Conservation (phyloP, 352 stramenopile species). For the Hyaloperonospora arabidopsidis region DNA sequence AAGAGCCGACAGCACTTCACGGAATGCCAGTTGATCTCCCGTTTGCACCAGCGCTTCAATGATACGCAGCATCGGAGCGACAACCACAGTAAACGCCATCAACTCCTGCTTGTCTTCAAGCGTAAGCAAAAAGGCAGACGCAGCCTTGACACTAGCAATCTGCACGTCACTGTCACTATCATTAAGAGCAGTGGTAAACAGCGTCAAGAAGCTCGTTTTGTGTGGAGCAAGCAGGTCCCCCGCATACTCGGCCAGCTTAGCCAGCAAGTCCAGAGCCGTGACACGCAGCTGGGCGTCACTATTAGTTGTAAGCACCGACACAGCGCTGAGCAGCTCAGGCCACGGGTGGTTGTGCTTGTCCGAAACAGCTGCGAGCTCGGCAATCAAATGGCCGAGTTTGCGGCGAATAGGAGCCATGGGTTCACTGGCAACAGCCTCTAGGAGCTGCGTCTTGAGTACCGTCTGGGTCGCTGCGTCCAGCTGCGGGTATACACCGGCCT, state of each 20-base stretch:
- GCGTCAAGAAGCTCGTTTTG: conserved; percentile 72
- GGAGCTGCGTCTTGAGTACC: conserved; percentile 61
- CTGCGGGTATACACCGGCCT: conserved; percentile 54
- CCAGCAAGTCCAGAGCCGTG: conserved; percentile 70
- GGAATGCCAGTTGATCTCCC: conserved; percentile 58
- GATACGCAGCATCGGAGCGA: conserved; percentile 67
- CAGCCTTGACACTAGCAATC: conserved; percentile 64
- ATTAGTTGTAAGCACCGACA: conserved; percentile 54
- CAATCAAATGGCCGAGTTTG: conserved; percentile 74
- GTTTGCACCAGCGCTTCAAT: conserved; percentile 53
- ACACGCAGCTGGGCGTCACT: conserved; percentile 55
- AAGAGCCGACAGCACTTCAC: conserved; percentile 63
- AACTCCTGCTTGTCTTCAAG: conserved; percentile 68
- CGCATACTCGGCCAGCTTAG: conserved; percentile 65
- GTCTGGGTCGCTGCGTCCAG: conserved; percentile 47
- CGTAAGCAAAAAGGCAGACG: conserved; percentile 62
- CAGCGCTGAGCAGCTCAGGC: conserved; percentile 60
- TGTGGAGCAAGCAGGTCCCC: conserved; percentile 57
- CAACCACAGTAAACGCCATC: conserved; percentile 56
- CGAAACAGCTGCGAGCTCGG: conserved; percentile 56
- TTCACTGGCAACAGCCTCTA: conserved; percentile 58
- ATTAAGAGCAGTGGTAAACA: conserved; percentile 67
- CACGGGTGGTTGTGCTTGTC: conserved; percentile 49
- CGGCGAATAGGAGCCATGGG: conserved; percentile 67
- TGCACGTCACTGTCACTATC: conserved; percentile 55